These are phyloP conservation scores for Neurospora sp. DNA, from an alignment of 2,329 filamentous ascomycete species.

Conservation along the genomic window DNA sequence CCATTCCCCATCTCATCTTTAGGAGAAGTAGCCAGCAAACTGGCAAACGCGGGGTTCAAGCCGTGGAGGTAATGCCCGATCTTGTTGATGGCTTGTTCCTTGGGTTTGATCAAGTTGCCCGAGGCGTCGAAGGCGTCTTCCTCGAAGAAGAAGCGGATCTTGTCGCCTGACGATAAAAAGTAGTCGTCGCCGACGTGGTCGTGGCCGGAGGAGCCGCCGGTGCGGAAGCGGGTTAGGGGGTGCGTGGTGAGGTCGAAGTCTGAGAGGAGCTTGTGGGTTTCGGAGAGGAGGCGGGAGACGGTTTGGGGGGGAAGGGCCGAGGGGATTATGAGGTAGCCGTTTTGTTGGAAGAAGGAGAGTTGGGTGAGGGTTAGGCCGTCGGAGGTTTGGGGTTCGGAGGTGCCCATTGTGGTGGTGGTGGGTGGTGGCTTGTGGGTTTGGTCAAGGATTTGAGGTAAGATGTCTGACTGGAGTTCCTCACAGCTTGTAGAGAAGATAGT, in stretches of 20 bases:
- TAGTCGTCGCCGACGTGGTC: constrained; percentile 90
- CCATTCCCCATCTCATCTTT: constrained; percentile 28
- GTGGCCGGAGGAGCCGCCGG: constrained; percentile 54
- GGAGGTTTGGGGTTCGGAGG: background rate
- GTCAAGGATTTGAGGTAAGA: background rate
- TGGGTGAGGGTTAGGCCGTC: constrained; percentile 62
- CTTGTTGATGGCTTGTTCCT: constrained; percentile 80
- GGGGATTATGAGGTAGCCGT: constrained; percentile 87
- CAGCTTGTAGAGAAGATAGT: no score
- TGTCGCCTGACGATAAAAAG: constrained; percentile 83
- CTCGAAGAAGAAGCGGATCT: constrained; percentile 95
- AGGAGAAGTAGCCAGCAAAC: constrained; percentile 38
- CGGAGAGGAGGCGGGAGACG: constrained; percentile 57
- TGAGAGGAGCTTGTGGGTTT: constrained; percentile 66
- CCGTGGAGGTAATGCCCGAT: constrained; percentile 71
- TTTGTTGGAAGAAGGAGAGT: constrained; percentile 60
- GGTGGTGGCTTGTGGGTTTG: background rate
- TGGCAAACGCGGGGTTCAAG: constrained; percentile 56
- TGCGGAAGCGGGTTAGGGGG: constrained; percentile 89
- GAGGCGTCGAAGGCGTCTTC: constrained; percentile 67
- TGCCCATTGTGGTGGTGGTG: background rate
- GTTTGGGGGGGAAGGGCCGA: constrained; percentile 60
- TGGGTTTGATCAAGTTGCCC: constrained; percentile 64
- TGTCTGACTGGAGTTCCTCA: no score
- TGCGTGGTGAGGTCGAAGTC: constrained; percentile 72